Evolutionary conservation across 768 basidiomycete genomes (phyloP).

Genomic region (Leccinum subgranulosum): DNA sequence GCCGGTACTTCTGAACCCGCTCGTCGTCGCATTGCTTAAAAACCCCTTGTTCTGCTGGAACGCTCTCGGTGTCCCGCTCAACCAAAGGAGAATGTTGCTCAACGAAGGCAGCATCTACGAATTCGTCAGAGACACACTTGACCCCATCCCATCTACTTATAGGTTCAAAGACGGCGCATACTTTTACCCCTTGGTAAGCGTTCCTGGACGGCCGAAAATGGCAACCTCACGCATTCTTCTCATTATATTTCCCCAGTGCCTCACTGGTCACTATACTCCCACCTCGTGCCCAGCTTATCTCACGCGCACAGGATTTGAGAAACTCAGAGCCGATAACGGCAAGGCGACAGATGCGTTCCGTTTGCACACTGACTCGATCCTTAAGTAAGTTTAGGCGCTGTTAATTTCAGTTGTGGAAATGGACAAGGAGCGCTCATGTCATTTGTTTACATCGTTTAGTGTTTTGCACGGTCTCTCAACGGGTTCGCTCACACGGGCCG

Average conservation of each 20-base stretch:
- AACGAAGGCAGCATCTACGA: conserved; percentile 48
- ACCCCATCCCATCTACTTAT: conserved; percentile 45
- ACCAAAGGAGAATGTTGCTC: conserved; percentile 61
- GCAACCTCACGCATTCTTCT: background rate
- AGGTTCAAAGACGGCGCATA: conserved; percentile 63
- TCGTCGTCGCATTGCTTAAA: conserved; percentile 50
- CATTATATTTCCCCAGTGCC: conserved; percentile 22
- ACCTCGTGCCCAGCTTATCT: conserved; percentile 64
- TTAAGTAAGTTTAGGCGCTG: conserved; percentile 44
- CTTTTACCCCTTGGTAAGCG: conserved; percentile 55
- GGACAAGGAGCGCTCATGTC: background rate
- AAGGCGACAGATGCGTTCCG: conserved; percentile 52
- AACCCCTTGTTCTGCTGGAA: conserved; percentile 64
- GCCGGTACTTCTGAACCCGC: conserved; percentile 57
- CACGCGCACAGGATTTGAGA: conserved; percentile 56
- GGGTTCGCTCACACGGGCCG: conserved; percentile 56
- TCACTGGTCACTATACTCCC: conserved; percentile 55
- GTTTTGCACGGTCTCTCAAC: conserved; percentile 43
- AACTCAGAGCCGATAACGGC: conserved; percentile 47
- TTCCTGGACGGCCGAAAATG: background rate
- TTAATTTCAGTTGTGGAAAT: background rate
- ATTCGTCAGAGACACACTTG: conserved; percentile 50
- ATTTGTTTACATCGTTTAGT: conserved; percentile 21
- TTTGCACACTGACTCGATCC: conserved; percentile 69
- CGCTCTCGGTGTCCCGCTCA: conserved; percentile 71